Evolutionary conservation across 768 basidiomycete genomes (phyloP).

Genomic region (Lenzites betulinus): DNA sequence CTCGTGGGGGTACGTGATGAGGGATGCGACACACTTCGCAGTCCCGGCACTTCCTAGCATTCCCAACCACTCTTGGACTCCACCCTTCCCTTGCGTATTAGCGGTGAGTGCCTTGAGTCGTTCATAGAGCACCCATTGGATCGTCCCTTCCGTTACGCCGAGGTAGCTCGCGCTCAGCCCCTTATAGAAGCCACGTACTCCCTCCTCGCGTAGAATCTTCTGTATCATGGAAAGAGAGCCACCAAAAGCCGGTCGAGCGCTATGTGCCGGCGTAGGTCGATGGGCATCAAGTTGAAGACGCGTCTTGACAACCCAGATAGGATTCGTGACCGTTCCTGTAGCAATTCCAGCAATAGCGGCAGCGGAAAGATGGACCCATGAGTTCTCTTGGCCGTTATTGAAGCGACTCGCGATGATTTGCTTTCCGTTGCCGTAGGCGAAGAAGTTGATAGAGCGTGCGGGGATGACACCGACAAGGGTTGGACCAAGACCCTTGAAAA

Average conservation of each 20-base stretch:
- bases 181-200: slow-evolving; percentile 88
- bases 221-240: slow-evolving; percentile 64
- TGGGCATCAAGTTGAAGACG: slow-evolving; percentile 69
- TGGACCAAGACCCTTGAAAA: slow-evolving; percentile 94
- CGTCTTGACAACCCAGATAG: slow-evolving; percentile 99
- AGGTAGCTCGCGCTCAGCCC: slow-evolving; percentile 94
- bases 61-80: slow-evolving; percentile 67
- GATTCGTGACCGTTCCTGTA: slow-evolving; percentile 92
- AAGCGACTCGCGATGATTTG: slow-evolving; percentile 82
- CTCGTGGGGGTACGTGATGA: slow-evolving; percentile 99
- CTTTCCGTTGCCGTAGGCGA: slow-evolving; percentile 96
- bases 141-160: slow-evolving; percentile 93
- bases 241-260: slow-evolving; percentile 40
- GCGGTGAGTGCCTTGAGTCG: slow-evolving; percentile 74
- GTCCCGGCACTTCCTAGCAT: slow-evolving; percentile 90
- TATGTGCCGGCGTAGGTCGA: neutral
- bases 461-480: slow-evolving; percentile 95
- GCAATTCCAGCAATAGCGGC: slow-evolving; percentile 85
- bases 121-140: slow-evolving; percentile 98
- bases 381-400: slow-evolving; percentile 79
- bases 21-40: slow-evolving; percentile 90
- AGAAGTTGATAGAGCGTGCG: slow-evolving; percentile 97
- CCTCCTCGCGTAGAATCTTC: slow-evolving; percentile 79
- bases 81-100: slow-evolving; percentile 55
- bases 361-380: slow-evolving; percentile 81